phyloP scores from a whole-genome alignment of 2,329 filamentous ascomycete genomes.

The Cladosporium phlei region DNA sequence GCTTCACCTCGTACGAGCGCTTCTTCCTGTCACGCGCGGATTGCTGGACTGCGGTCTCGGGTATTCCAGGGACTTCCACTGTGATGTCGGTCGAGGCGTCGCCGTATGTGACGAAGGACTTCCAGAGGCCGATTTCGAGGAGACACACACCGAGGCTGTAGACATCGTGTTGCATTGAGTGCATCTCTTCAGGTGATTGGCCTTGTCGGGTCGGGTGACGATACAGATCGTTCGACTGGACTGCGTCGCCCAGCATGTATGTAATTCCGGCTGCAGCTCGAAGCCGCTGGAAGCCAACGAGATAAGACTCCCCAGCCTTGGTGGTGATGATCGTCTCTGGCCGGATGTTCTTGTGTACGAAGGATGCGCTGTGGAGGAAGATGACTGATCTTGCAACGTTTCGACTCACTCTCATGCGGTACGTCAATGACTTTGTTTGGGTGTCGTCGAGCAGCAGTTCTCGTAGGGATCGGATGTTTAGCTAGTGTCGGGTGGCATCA shows the following conservation, averaged over 20 bases:
- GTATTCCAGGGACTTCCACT: not conserved
- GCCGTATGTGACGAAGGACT: slow-evolving; percentile 30
- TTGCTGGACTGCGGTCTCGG: not conserved
- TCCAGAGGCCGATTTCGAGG: slow-evolving; percentile 50
- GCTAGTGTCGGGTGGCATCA: not conserved
- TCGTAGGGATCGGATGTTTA: slow-evolving; percentile 19
- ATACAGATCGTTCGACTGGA: slow-evolving; percentile 47
- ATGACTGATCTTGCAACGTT: slow-evolving; percentile 22
- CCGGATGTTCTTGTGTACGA: slow-evolving; percentile 46
- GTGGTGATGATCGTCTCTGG: slow-evolving; percentile 40
- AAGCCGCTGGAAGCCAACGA: slow-evolving; percentile 45
- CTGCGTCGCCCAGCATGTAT: slow-evolving; percentile 32
- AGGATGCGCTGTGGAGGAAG: slow-evolving; percentile 38
- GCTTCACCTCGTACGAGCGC: slow-evolving; percentile 16
- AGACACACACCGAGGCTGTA: slow-evolving; percentile 54
- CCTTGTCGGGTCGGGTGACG: slow-evolving; percentile 49
- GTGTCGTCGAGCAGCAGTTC: slow-evolving; percentile 29
- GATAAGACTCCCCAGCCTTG: slow-evolving; percentile 30
- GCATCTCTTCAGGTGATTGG: slow-evolving; percentile 33
- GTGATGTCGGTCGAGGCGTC: slow-evolving; percentile 4
- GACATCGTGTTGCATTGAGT: slow-evolving; percentile 53
- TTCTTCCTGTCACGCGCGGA: slow-evolving; percentile 3
- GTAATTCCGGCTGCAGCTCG: slow-evolving; percentile 34
- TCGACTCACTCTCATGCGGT: not conserved
- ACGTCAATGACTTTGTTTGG: not conserved